Percentiles rank a stretch among this genome's conserved stretches.
Conservation (phyloP, 192 early-diverging fungal genomes). For the Coemansia sp. region DNA sequence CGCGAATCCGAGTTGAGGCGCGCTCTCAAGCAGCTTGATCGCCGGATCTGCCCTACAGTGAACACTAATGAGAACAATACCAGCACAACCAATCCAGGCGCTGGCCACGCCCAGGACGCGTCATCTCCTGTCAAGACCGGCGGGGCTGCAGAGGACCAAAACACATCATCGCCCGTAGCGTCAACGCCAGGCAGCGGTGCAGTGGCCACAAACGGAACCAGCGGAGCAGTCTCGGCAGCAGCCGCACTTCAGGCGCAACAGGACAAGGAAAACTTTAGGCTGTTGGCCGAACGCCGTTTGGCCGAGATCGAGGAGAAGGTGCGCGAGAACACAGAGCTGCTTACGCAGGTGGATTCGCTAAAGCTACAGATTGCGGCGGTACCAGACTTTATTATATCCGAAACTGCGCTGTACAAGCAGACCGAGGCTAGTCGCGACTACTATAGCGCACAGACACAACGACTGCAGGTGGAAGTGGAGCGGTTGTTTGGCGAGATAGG, state of each 20-base stretch:
- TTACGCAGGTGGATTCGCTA: slow-evolving; percentile 50
- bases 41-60: slow-evolving; percentile 48
- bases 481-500: slow-evolving; percentile 47
- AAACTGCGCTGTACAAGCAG: slow-evolving; percentile 55
- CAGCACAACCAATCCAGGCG: background rate
- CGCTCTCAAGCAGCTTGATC: slow-evolving; percentile 52
- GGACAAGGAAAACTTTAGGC: slow-evolving; percentile 47
- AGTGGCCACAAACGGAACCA: slow-evolving; percentile 3
- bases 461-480: slow-evolving; percentile 48
- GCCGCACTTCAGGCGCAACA: slow-evolving; percentile 29
- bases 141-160: background rate
- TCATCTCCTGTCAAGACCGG: background rate
- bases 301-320: slow-evolving; percentile 54
- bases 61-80: slow-evolving; percentile 5
- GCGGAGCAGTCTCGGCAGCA: background rate
- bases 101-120: slow-evolving; percentile 3
- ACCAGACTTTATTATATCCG: slow-evolving; percentile 52
- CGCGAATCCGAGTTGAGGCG: slow-evolving; percentile 35
- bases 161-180: background rate
- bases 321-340: slow-evolving; percentile 51
- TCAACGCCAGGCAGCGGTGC: background rate
- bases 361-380: slow-evolving; percentile 50
- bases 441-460: slow-evolving; percentile 47
- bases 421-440: slow-evolving; percentile 48
- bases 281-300: slow-evolving; percentile 50